A percentile compares a stretch with the other conserved stretches of the same genome.
phyloP scores from a whole-genome alignment of 1,139 yeast genomes.

The Eremothecium coryli region DNA sequence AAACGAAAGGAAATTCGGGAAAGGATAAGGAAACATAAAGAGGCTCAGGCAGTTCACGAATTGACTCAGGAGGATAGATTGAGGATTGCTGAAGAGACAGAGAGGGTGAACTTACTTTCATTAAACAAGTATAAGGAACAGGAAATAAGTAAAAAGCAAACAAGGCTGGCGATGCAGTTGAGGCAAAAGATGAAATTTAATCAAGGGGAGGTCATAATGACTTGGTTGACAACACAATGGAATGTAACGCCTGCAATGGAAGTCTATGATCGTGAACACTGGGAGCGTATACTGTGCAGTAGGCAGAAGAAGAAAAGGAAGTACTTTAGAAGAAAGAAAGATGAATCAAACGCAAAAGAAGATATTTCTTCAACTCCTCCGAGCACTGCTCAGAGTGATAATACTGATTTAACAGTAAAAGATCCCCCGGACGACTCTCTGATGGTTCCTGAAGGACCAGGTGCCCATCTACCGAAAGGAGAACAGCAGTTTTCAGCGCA shows the following conservation, averaged over 20 bases:
- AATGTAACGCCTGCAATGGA: conserved; percentile 45
- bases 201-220: conserved; percentile 22
- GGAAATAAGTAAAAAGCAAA: conserved; percentile 71
- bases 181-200: conserved; percentile 47
- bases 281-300: conserved; percentile 33
- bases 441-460: conserved; percentile 10
- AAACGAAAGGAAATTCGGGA: conserved; percentile 43
- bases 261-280: conserved; percentile 35
- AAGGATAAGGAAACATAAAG: conserved; percentile 25
- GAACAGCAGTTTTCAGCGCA: neutral
- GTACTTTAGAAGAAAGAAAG: conserved; percentile 32
- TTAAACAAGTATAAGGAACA: conserved; percentile 72
- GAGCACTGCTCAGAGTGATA: conserved; percentile 1
- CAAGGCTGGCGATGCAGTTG: conserved; percentile 61
- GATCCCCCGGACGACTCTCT: neutral
- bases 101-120: conserved; percentile 62
- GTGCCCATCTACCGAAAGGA: neutral
- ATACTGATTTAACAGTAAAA: no score
- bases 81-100: conserved; percentile 81
- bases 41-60: conserved; percentile 39
- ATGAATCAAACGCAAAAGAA: conserved; percentile 1
- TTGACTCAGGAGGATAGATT: conserved; percentile 82
- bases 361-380: conserved; percentile 1
- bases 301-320: conserved; percentile 35
- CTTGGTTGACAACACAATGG: conserved; percentile 22